Evolutionary conservation across 2,329 filamentous ascomycete species (phyloP), one percentile per base, ranked within the genome.

Genomic region (Diaporthe citri): DNA sequence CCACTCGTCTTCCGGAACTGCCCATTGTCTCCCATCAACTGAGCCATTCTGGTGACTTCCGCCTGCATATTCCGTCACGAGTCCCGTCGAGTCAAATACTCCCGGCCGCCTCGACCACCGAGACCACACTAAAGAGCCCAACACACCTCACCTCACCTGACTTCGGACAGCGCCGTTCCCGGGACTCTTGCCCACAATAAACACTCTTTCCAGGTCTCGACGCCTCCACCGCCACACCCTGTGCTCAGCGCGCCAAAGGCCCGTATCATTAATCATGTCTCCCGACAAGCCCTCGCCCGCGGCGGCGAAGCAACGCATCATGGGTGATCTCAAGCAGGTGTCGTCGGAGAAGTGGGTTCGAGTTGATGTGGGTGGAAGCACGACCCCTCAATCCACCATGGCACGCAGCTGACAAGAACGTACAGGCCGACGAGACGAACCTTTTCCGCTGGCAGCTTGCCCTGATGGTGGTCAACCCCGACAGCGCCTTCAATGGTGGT

Each of bases 311-410:
- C 92, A 95, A 80, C 93, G 97, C 70, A 89, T 98, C 73, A 95
- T 97, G 94, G 93, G 93, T 79, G 96, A 98, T 88, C 92, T 95
- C 86, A 93, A 94, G 84, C 88, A 90, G 59, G 89, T 98, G 55
- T 89, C 91, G 72, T 95, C 97, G 84, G 96, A 98, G 88, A 95
- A 95, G 83, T 99, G 96, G 96, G 93, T 97, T 25, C 91, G 96
- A 79, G 95, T 98, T 78, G 94, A 97, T 83, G 94, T 95, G 84
- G 77, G 90, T 52, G 6, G 15, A 52, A 20, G 9, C n/a, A 28
- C 34, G 22, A n/a, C 25, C 4, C n/a, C 13, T 13, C 36, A 39
- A 41, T 22, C 22, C 31, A n/a, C 43, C 46, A 62, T 77, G 48
- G 67, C 34, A 73, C 72, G 74, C 52, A 55, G 20, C 71, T 64